These are phyloP conservation scores for Arthroderma sp. DNA, from an alignment of 2,329 filamentous ascomycete genomes.

Conservation along the genomic window DNA sequence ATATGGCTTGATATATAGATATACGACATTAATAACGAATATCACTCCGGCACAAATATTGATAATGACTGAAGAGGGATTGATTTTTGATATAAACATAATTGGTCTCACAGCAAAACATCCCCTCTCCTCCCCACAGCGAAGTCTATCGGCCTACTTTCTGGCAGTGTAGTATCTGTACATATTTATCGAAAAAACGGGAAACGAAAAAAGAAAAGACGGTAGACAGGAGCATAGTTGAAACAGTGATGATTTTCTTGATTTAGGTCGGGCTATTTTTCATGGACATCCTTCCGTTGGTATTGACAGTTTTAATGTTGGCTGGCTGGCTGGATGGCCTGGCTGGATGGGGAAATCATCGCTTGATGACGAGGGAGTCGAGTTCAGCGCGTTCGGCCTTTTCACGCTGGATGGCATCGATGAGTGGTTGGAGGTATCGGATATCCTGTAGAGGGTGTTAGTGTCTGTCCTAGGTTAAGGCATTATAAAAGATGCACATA, in stretches of 20 bases:
- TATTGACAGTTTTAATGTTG: not conserved
- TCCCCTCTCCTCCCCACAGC: not conserved
- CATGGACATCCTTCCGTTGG: not conserved
- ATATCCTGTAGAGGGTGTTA: slow-evolving; percentile 42
- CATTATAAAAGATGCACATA: slow-evolving; percentile 30
- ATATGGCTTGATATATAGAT: slow-evolving; percentile 3
- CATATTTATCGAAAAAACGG: slow-evolving; percentile 8
- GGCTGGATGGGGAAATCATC: slow-evolving; percentile 7
- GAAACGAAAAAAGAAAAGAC: not conserved
- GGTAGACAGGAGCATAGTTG: not conserved
- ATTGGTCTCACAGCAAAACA: not conserved
- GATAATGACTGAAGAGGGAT: not conserved
- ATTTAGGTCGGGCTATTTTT: not conserved
- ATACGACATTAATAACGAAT: too few relatives aligned
- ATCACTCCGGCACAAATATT: not conserved
- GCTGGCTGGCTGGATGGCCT: not conserved
- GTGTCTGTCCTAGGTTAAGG: not conserved
- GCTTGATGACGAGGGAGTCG: slow-evolving; percentile 51
- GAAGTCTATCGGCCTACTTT: not conserved
- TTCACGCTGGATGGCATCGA: slow-evolving; percentile 57
- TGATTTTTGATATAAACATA: not conserved
- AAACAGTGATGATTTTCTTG: not conserved
- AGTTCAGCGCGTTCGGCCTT: slow-evolving; percentile 55
- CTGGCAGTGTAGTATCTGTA: slow-evolving; percentile 5
- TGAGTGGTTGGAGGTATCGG: slow-evolving; percentile 55